Conservation (phyloP, 768 basidiomycete species). For the Lactarius sanguifluus region DNA sequence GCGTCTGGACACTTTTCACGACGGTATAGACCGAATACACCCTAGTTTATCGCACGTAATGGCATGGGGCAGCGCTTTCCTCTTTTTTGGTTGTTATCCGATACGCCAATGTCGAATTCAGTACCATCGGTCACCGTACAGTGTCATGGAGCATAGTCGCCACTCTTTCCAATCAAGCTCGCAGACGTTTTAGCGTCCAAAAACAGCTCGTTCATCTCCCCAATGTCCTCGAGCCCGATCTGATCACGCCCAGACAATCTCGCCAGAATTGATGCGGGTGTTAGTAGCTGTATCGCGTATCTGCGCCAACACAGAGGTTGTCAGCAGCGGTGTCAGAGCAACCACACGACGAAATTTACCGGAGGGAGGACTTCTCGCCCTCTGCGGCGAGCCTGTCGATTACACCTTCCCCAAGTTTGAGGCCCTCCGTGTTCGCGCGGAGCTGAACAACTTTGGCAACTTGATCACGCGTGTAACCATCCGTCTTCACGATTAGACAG, state of each 20-base stretch:
- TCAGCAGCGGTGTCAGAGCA: neutral
- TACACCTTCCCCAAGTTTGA: slow-evolving; percentile 72
- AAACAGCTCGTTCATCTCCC: slow-evolving; percentile 93
- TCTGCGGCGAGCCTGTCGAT: slow-evolving; percentile 78
- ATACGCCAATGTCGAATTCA: neutral
- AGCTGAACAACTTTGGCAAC: slow-evolving; percentile 84
- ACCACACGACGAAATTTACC: slow-evolving; percentile 46
- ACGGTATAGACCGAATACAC: slow-evolving; percentile 43
- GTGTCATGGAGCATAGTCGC: slow-evolving; percentile 12
- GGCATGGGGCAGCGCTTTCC: neutral
- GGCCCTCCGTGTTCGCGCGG: slow-evolving; percentile 82
- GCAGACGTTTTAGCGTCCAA: slow-evolving; percentile 82
- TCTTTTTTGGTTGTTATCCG: neutral
- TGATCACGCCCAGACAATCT: slow-evolving; percentile 72
- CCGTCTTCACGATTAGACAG: slow-evolving; percentile 94
- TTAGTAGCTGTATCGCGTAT: slow-evolving; percentile 88
- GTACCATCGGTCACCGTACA: neutral
- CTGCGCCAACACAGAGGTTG: slow-evolving; percentile 41
- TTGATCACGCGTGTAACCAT: slow-evolving; percentile 77
- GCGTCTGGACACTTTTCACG: slow-evolving; percentile 78
- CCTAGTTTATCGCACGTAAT: slow-evolving; percentile 10
- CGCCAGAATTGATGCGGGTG: slow-evolving; percentile 88
- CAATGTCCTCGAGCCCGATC: slow-evolving; percentile 85
- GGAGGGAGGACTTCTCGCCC: slow-evolving; percentile 77
- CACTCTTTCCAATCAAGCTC: slow-evolving; percentile 20